Evolutionary conservation across 2,329 filamentous ascomycete species (phyloP).

Genomic region (Fusarium virguliforme): DNA sequence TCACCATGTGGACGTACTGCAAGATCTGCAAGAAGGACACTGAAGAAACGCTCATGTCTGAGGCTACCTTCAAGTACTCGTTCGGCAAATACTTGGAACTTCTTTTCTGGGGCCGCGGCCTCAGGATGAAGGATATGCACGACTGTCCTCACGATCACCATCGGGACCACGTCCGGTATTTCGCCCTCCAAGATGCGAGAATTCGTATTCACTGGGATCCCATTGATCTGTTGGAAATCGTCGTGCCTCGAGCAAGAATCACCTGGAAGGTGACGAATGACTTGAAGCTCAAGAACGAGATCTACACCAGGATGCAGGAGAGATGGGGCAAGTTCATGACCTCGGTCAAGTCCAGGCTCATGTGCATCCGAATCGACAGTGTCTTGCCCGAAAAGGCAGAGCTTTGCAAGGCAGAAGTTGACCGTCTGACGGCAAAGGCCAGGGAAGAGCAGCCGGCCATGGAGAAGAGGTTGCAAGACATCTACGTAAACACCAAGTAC

Average conservation of each 20-base stretch:
- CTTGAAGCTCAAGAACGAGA: slow-evolving; percentile 91
- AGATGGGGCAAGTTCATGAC: slow-evolving; percentile 89
- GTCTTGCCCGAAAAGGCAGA: slow-evolving; percentile 90
- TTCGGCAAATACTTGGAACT: slow-evolving; percentile 99
- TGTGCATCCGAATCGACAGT: slow-evolving; percentile 91
- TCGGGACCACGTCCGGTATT: slow-evolving; percentile 92
- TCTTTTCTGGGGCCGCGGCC: slow-evolving; percentile 92
- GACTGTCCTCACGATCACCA: slow-evolving; percentile 92
- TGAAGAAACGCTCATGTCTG: slow-evolving; percentile 90
- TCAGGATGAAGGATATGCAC: slow-evolving; percentile 80
- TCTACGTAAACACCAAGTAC: slow-evolving; percentile 94
- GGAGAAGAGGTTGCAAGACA: slow-evolving; percentile 84
- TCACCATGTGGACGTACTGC: slow-evolving; percentile 98
- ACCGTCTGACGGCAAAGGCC: slow-evolving; percentile 81
- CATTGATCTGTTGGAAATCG: slow-evolving; percentile 93
- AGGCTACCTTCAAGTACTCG: slow-evolving; percentile 97
- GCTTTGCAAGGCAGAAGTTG: slow-evolving; percentile 85
- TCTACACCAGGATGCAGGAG: slow-evolving; percentile 85
- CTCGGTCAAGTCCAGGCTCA: slow-evolving; percentile 87
- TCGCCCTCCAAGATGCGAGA: slow-evolving; percentile 88
- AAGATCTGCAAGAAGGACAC: slow-evolving; percentile 93
- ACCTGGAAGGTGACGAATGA: slow-evolving; percentile 99
- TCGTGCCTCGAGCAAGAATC: slow-evolving; percentile 89
- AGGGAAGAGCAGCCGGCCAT: slow-evolving; percentile 86
- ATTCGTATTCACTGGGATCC: slow-evolving; percentile 93